Evolutionary conservation across 2,329 filamentous ascomycete species (phyloP).

Genomic region (Colletotrichum spinosum): DNA sequence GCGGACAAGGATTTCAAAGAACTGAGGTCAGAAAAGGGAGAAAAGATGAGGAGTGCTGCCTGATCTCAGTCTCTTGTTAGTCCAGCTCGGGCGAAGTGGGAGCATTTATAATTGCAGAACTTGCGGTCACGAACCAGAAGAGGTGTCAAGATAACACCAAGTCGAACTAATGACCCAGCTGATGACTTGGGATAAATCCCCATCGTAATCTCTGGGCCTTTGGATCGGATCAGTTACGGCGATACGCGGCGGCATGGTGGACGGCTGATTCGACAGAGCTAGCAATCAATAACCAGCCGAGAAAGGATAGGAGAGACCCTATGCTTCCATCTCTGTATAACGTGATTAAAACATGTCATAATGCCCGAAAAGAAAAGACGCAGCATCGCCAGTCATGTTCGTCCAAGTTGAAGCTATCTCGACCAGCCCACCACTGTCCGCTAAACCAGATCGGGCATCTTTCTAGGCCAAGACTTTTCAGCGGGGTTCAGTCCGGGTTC

Average conservation of each 20-base stretch:
- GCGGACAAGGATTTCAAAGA: neutral
- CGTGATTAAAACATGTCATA: too few species aligned
- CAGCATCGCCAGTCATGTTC: neutral
- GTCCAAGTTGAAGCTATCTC: constrained; percentile 16
- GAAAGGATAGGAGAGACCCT: too few species aligned
- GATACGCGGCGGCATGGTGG: neutral
- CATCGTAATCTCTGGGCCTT: neutral
- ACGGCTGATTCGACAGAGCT: neutral
- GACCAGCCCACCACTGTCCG: neutral
- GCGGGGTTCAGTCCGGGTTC: neutral
- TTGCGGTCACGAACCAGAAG: neutral
- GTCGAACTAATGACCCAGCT: neutral
- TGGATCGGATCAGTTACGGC: neutral
- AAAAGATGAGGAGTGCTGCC: neutral
- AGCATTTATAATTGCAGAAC: neutral
- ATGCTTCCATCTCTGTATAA: too few species aligned
- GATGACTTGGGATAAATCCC: neutral
- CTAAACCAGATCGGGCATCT: constrained; percentile 8
- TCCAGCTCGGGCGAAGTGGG: neutral
- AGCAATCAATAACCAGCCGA: neutral
- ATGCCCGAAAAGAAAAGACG: neutral
- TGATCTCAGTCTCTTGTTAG: neutral
- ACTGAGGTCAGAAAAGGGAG: neutral
- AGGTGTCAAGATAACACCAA: neutral
- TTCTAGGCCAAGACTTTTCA: constrained; percentile 22